Conservation (phyloP, 2,329 filamentous ascomycete species). For the Aspergillus fischeri region DNA sequence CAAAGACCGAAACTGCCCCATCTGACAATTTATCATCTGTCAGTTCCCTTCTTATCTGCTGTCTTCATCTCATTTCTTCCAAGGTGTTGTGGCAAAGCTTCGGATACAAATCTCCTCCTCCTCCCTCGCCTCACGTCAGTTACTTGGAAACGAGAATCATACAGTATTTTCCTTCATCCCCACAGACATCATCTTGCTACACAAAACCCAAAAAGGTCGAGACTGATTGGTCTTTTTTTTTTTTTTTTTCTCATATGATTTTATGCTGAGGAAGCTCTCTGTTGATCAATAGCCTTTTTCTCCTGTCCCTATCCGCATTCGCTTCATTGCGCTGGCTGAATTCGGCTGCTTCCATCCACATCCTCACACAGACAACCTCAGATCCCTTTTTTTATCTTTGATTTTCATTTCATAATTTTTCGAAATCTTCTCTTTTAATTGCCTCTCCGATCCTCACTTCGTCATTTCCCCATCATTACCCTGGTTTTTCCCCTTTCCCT, state of each 20-base stretch:
- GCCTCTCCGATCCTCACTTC: neutral
- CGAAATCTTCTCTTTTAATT: neutral
- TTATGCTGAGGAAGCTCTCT: neutral
- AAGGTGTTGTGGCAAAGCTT: neutral
- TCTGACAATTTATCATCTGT: slow-evolving; percentile 1
- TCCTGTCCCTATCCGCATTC: slow-evolving; percentile 8
- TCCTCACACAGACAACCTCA: slow-evolving; percentile 4
- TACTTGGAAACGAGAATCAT: neutral
- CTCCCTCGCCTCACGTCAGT: slow-evolving; percentile 1
- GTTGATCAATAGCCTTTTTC: slow-evolving; percentile 7
- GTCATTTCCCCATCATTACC: neutral
- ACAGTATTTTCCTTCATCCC: slow-evolving; percentile 2
- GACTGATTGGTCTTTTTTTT: slow-evolving; percentile 5
- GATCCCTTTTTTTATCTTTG: neutral
- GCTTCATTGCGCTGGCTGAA: slow-evolving; percentile 1
- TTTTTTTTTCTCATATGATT: slow-evolving; percentile 17
- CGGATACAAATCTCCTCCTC: slow-evolving; percentile 14
- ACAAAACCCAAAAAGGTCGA: slow-evolving; percentile 12
- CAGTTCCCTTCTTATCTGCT: neutral
- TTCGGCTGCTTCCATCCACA: slow-evolving; percentile 12
- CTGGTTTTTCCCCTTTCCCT: neutral
- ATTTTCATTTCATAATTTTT: neutral
- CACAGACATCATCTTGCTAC: slow-evolving; percentile 10
- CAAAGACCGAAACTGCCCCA: neutral
- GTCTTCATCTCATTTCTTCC: neutral